phyloP scores from a whole-genome alignment of 2,329 filamentous ascomycete species.

The Diaporthe longicolla region DNA sequence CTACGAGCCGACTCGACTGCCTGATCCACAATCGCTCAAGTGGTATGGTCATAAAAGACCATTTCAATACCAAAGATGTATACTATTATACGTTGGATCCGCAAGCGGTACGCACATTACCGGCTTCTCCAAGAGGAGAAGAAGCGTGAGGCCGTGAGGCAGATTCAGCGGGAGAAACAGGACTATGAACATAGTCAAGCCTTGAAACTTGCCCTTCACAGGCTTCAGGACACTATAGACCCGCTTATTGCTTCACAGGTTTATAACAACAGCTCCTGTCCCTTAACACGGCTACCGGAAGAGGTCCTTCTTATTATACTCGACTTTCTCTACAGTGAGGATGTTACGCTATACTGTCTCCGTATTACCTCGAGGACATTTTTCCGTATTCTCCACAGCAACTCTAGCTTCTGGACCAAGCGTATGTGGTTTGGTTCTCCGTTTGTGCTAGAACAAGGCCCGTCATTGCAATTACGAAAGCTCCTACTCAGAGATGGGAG shows the following conservation, averaged over 20 bases:
- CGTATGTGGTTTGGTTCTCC: neutral
- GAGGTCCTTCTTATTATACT: constrained; percentile 44
- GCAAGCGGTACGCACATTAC: neutral
- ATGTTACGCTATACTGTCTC: constrained; percentile 43
- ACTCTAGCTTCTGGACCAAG: constrained; percentile 9
- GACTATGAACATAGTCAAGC: neutral
- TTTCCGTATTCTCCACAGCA: constrained; percentile 40
- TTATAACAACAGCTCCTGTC: constrained; percentile 43
- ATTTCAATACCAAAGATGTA: neutral
- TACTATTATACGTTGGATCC: constrained; percentile 11
- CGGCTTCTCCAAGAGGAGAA: constrained; percentile 7
- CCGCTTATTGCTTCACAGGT: constrained; percentile 44
- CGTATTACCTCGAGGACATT: constrained; percentile 43
- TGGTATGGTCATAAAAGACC: neutral
- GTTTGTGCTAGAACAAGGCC: neutral
- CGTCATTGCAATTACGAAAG: constrained; percentile 37
- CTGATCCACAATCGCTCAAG: neutral
- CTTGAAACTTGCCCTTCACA: constrained; percentile 34
- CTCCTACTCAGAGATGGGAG: constrained; percentile 43
- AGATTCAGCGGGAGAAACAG: constrained; percentile 12
- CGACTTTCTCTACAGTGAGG: constrained; percentile 37
- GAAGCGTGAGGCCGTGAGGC: constrained; percentile 5
- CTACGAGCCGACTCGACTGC: neutral
- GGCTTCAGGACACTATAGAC: constrained; percentile 41
- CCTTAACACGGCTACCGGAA: constrained; percentile 43